Evolutionary conservation across 2,329 filamentous ascomycete species (phyloP), one percentile per base, ranked within the genome.

Genomic region (Knoxdaviesia proteae): DNA sequence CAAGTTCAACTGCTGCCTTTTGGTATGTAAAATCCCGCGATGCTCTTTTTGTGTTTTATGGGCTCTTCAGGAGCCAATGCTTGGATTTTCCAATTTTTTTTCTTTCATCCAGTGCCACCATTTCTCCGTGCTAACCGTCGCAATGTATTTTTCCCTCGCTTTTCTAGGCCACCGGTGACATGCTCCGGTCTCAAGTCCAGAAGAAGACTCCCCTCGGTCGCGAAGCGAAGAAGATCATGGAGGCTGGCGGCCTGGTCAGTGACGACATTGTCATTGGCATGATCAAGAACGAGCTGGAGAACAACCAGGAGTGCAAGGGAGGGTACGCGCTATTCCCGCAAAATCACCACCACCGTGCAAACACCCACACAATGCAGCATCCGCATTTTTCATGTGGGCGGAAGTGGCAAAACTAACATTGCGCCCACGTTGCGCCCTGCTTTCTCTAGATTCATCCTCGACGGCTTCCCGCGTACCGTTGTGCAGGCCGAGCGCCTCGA

Each of bases 151-250:
- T 39, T n/a, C 30, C n/a, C 30, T 11, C 11, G 10, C 43, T 20
- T 51, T 45, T 44, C 36, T 43, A 94, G 87, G 90, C 90, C 49
- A 98, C 90, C 46, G 90, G 90, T 61, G 90, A 98, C 65, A 98
- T 98, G 90, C 75, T 98, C 57, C 86, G 90, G 57, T 93, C 87
- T 52, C 90, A 98, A 64, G 90, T 98, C 58, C 82, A 88, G 50
- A 92, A 93, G 68, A 94, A 96, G 77, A 98, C 90, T 45, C 65
- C 82, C 46, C 77, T 98, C 50, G 90, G 90, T 53, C 76, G 82
- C 58, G 86, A 94, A 69, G 90, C 90, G 51, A 98, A 98, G 79
- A 96, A 96, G 77, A 98, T 98, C 63, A 98, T 98, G 90, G 90
- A 98, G 59, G 81, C 88, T 60, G 90, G 90, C 54, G 88, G 88